Evolutionary conservation across 352 stramenopile species (phyloP).

Genomic region (Phytophthora lateralis): DNA sequence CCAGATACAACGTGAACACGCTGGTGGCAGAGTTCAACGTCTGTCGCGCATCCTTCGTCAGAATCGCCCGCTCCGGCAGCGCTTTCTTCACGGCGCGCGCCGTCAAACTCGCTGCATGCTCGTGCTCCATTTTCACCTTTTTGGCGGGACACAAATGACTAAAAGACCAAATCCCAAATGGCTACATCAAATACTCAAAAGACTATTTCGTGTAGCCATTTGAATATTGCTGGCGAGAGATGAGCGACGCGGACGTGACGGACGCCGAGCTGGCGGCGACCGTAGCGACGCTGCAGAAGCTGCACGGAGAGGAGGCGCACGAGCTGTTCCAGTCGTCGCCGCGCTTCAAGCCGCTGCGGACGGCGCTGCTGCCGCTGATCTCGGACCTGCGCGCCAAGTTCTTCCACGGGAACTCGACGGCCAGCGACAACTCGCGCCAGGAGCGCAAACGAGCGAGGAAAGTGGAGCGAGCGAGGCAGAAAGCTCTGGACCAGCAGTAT

Average conservation of each 20-base stretch:
- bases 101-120: slow-evolving; percentile 71
- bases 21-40: slow-evolving; percentile 75
- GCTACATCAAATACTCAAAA: background rate
- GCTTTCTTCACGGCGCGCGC: slow-evolving; percentile 68
- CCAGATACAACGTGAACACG: slow-evolving; percentile 84
- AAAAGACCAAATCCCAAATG: background rate
- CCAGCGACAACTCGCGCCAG: slow-evolving; percentile 51
- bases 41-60: slow-evolving; percentile 69
- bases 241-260: slow-evolving; percentile 37
- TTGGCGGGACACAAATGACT: slow-evolving; percentile 27
- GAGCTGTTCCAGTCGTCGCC: slow-evolving; percentile 49
- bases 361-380: slow-evolving; percentile 63
- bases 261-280: slow-evolving; percentile 64
- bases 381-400: slow-evolving; percentile 64
- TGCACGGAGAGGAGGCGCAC: slow-evolving; percentile 54
- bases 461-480: slow-evolving; percentile 65
- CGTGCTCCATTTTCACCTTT: slow-evolving; percentile 66
- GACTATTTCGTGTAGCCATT: slow-evolving; percentile 8
- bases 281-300: slow-evolving; percentile 56
- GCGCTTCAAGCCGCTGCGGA: slow-evolving; percentile 69
- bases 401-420: slow-evolving; percentile 59
- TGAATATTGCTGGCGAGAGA: slow-evolving; percentile 15
- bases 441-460: slow-evolving; percentile 73
- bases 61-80: slow-evolving; percentile 66
- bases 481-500: slow-evolving; percentile 76